Percentiles rank a stretch among this genome's conserved stretches.
phyloP scores from a whole-genome alignment of 2,329 filamentous ascomycete species.

The Penicillium frequentans region DNA sequence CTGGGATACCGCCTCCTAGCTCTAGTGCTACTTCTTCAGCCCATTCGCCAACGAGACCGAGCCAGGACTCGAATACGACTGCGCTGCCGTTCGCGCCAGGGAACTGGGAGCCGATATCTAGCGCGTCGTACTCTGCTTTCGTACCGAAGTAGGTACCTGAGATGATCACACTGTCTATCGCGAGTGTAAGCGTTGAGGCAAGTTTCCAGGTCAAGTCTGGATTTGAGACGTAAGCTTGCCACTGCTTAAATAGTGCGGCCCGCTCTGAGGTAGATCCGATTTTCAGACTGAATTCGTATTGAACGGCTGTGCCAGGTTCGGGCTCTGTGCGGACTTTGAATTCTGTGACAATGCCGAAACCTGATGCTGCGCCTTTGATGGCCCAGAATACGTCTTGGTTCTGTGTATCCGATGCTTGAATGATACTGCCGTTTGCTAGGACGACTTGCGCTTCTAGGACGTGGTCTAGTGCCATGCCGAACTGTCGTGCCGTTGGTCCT shows the following conservation, averaged over 20 bases:
- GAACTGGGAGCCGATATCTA: conserved; percentile 29
- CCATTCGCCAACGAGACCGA: conserved; percentile 28
- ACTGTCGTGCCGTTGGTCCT: conserved; percentile 46
- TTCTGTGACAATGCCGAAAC: conserved; percentile 42
- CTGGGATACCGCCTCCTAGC: conserved; percentile 42
- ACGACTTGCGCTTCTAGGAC: conserved; percentile 51
- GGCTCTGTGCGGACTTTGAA: conserved; percentile 39
- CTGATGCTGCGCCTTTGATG: conserved; percentile 37
- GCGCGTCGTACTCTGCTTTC: conserved; percentile 54
- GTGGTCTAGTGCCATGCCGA: conserved; percentile 53
- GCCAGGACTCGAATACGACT: conserved; percentile 30
- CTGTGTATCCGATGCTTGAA: conserved; percentile 28
- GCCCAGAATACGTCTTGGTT: conserved; percentile 38
- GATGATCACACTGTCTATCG: conserved; percentile 57
- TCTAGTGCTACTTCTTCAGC: conserved; percentile 26
- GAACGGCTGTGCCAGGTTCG: conserved; percentile 48
- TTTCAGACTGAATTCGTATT: conserved; percentile 59
- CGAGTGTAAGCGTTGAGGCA: conserved; percentile 56
- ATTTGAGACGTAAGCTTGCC: conserved; percentile 59
- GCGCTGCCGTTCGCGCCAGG: conserved; percentile 18
- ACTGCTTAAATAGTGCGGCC: conserved; percentile 53
- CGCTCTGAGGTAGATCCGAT: conserved; percentile 51
- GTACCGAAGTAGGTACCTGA: conserved; percentile 64
- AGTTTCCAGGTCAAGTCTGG: conserved; percentile 59
- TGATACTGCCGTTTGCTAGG: conserved; percentile 39